Evolutionary conservation across 371 early-diverging fungal species (phyloP).

Genomic region (Mortierella sp.): DNA sequence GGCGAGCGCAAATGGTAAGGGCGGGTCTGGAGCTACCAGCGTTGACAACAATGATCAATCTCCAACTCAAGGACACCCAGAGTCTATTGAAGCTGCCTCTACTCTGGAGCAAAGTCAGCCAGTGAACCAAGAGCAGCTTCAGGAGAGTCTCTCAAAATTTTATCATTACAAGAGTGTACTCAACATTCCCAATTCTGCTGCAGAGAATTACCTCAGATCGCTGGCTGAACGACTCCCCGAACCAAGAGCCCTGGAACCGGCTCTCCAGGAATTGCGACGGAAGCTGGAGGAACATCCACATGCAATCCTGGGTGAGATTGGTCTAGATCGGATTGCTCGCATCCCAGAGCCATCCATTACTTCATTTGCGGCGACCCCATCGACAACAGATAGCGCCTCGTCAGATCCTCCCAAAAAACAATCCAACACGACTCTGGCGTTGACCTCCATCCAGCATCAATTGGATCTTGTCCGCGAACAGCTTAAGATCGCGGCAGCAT

Average conservation of each 20-base stretch:
- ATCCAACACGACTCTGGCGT: constrained; percentile 21
- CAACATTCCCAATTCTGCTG: constrained; percentile 18
- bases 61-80: too few species aligned
- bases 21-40: too few species aligned
- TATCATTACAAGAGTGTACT: constrained; percentile 32
- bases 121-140: too few species aligned
- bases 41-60: too few species aligned
- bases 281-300: constrained; percentile 56
- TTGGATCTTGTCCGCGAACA: constrained; percentile 72
- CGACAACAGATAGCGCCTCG: constrained; percentile 14
- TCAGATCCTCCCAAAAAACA: constrained; percentile 9
- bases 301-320: constrained; percentile 86
- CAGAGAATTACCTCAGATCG: constrained; percentile 13
- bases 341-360: constrained; percentile 60
- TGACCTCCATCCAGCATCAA: constrained; percentile 72
- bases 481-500: constrained; percentile 73
- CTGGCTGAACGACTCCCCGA: constrained; percentile 19
- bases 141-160: not conserved
- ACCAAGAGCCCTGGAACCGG: constrained; percentile 31
- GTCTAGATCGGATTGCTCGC: constrained; percentile 80
- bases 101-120: too few species aligned
- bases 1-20: not conserved
- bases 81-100: too few species aligned
- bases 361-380: constrained; percentile 12
- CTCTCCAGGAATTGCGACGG: constrained; percentile 38